A percentile compares a stretch with the other conserved stretches of the same genome.
phyloP scores from a whole-genome alignment of 2,329 filamentous ascomycete species.

The Elsinoe necatrix region DNA sequence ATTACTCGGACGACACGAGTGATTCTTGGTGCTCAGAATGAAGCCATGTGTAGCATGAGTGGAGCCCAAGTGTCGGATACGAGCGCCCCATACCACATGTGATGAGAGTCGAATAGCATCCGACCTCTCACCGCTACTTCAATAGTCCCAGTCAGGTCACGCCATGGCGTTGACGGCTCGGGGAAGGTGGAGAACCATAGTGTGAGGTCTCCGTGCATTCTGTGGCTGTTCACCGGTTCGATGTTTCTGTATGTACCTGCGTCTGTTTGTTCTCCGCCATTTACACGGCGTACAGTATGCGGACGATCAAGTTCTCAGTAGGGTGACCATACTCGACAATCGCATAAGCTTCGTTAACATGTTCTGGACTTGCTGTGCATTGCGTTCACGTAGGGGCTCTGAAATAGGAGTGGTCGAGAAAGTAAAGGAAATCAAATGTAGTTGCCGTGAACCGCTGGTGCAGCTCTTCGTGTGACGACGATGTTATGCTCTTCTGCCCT shows the following conservation, averaged over 20 bases:
- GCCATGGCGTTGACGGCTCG: background rate
- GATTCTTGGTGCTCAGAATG: conserved; percentile 7
- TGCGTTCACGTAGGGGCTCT: background rate
- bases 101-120: background rate
- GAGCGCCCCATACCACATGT: background rate
- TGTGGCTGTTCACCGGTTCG: no score
- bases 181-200: conserved; percentile 1
- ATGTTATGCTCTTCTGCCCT: background rate
- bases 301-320: no score
- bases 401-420: background rate
- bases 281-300: no score
- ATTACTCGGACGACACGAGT: conserved; percentile 10
- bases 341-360: no score
- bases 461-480: background rate
- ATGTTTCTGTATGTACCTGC: conserved; percentile 2
- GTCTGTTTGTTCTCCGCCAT: no score
- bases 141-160: background rate
- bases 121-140: conserved; percentile 12
- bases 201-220: background rate
- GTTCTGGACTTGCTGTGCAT: background rate
- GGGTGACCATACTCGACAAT: no score
- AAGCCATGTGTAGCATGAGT: background rate
- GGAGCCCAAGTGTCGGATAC: background rate
- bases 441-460: conserved; percentile 4
- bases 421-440: background rate